Conservation (phyloP, 768 basidiomycete genomes). For the Pleurotus citrinopileatus region DNA sequence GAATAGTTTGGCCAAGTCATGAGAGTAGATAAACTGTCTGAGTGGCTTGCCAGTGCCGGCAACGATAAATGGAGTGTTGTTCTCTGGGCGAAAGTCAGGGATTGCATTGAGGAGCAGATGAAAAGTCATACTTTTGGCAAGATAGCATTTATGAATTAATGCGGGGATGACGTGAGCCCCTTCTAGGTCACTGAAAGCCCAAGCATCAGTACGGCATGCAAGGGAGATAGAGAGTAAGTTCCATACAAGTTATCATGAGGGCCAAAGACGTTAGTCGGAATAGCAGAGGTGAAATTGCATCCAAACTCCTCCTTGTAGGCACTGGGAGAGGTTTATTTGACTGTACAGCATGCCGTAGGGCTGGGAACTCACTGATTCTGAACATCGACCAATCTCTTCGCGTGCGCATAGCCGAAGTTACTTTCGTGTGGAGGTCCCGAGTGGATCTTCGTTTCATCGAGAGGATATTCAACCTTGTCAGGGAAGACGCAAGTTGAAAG, state of each 20-base stretch:
- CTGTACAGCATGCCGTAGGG: background rate
- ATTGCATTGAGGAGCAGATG: background rate
- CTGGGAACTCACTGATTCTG: conserved; percentile 75
- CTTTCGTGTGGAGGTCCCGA: conserved; percentile 88
- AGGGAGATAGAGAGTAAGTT: background rate
- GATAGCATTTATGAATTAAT: conserved; percentile 88
- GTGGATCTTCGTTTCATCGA: conserved; percentile 93
- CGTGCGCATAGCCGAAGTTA: conserved; percentile 97
- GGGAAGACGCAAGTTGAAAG: conserved; percentile 98
- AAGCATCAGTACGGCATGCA: conserved; percentile 5
- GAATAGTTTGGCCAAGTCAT: conserved; percentile 92
- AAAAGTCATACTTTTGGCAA: conserved; percentile 75
- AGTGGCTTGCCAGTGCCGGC: conserved; percentile 88
- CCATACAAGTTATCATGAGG: conserved; percentile 89
- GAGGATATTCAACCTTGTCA: conserved; percentile 90
- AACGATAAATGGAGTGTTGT: conserved; percentile 83
- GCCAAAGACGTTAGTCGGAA: conserved; percentile 97
- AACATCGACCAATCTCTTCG: conserved; percentile 93
- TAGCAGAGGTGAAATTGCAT: conserved; percentile 92
- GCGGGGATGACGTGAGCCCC: conserved; percentile 94
- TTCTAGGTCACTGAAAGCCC: conserved; percentile 72
- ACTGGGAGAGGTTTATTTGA: conserved; percentile 35
- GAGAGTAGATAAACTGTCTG: conserved; percentile 98
- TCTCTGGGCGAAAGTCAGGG: conserved; percentile 45
- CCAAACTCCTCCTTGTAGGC: conserved; percentile 97